These are phyloP conservation scores for Allium cepa DNA, from an alignment of 106 monocot genomes.

Conservation along the genomic window DNA sequence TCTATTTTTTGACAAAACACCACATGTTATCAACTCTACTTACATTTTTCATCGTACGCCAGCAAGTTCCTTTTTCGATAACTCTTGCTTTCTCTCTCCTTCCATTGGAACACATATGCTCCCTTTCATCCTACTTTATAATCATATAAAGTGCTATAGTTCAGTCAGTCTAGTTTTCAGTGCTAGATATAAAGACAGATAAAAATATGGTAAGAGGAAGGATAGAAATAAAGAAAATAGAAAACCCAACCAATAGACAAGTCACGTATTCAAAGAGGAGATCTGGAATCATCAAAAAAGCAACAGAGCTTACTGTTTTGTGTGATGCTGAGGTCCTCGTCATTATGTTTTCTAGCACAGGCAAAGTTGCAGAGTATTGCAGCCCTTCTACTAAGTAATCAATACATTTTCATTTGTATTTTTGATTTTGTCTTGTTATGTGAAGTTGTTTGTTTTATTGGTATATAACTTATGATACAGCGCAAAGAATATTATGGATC, in stretches of 20 bases:
- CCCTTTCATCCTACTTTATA: not conserved
- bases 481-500: conserved; percentile 51
- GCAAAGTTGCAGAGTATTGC: conserved; percentile 21
- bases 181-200: not conserved
- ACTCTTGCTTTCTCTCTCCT: conserved; percentile 9
- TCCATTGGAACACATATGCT: conserved; percentile 7
- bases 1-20: not conserved
- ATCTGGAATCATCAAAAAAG: conserved; percentile 25
- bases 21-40: not conserved
- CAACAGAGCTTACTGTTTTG: conserved; percentile 26
- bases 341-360: conserved; percentile 25
- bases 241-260: conserved; percentile 17
- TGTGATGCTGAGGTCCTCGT: conserved; percentile 33
- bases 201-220: conserved; percentile 15
- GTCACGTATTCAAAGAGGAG: conserved; percentile 19
- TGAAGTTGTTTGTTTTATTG: not conserved
- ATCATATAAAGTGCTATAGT: not conserved
- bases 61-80: conserved; percentile 12
- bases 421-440: not conserved
- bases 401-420: not conserved
- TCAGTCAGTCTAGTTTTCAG: not conserved
- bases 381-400: conserved; percentile 19
- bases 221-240: conserved; percentile 22
- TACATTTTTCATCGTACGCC: conserved; percentile 28
- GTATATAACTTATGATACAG: conserved; percentile 14